A percentile compares a stretch with the other conserved stretches of the same genome.
Conservation (phyloP, 495 filamentous ascomycete genomes). For the Tuber magnatum region DNA sequence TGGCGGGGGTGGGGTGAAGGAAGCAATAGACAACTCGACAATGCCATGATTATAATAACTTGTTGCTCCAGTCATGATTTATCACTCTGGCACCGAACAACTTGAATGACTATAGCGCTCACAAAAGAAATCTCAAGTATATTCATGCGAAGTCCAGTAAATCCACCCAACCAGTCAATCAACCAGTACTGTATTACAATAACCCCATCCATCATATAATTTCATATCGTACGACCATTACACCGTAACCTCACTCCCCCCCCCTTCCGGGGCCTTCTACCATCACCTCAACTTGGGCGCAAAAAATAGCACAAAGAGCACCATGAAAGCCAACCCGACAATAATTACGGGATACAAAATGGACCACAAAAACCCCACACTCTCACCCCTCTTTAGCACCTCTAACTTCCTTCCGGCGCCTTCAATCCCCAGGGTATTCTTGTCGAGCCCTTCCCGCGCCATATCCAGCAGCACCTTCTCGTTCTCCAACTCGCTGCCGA, state of each 20-base stretch:
- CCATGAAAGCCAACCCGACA: constrained; percentile 26
- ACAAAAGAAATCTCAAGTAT: constrained; percentile 5
- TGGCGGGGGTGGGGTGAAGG: background rate
- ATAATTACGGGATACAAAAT: constrained; percentile 36
- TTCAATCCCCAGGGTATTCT: constrained; percentile 65
- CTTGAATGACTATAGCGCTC: background rate
- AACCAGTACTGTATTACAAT: background rate
- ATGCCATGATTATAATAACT: background rate
- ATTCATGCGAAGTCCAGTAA: background rate
- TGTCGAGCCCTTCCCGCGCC: constrained; percentile 66
- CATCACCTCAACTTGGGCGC: constrained; percentile 38
- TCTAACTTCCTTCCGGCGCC: constrained; percentile 63
- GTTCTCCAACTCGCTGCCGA: constrained; percentile 61
- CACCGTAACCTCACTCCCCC: background rate
- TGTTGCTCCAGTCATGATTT: background rate
- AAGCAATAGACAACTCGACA: background rate
- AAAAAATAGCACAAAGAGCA: constrained; percentile 32
- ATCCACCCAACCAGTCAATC: background rate
- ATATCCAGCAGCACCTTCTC: constrained; percentile 64
- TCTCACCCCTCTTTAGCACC: constrained; percentile 25
- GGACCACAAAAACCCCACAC: constrained; percentile 32
- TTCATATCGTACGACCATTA: background rate
- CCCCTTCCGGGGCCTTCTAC: constrained; percentile 15
- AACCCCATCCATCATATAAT: background rate
- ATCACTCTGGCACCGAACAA: background rate